Evolutionary conservation across 441 rosid genomes (phyloP), one percentile per base, ranked within the genome.

Genomic region (Arabidopsis hybrid): DNA sequence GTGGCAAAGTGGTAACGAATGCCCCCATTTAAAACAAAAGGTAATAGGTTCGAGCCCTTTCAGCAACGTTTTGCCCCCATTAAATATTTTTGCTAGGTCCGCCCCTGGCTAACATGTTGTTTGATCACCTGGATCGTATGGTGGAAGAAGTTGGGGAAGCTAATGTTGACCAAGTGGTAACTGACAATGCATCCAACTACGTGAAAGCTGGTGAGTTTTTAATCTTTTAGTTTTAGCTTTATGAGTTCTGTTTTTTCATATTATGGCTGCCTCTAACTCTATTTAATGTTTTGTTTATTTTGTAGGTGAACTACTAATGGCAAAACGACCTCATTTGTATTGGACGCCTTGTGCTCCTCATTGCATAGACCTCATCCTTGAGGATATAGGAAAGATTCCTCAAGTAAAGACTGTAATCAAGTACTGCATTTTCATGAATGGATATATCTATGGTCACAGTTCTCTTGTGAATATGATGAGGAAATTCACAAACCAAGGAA

Each of bases 301-400:
- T 10, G 43, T 10, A 39, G 14, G 51, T 0, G 32, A 34, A 18
- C 4, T 60, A 10, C 39, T 71, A 2, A 10, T 11, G 51, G 42
- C 1, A 0, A 38, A 21, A 11, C 35, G 39, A 49, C 0, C 5
- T 5, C 14, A 49, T 8, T 0, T 71, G 0, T 71, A 7, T 5
- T 58, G 46, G 58, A 8, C 26, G 5, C 36, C 36, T 4, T 45
- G 65, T 58, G 57, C n/a, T 2, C 5, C 46, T 1, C 45, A 69
- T 12, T 69, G 32, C 45, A 18, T 71, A 1, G 40, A 71, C 38
- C 5, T 71, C 6, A 71, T 71, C 32, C 1, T 60, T 1, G 40
- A 60, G 10, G 38, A 71, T n/a, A 49, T 60, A 3, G 32, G 21
- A 2, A 39, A 60, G 8, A 2, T 71, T 0, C 6, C 60, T 6